Percentiles rank a stretch among this genome's conserved stretches.
Conservation (phyloP, 2,329 filamentous ascomycete genomes). For the Keithomyces neogunnii region DNA sequence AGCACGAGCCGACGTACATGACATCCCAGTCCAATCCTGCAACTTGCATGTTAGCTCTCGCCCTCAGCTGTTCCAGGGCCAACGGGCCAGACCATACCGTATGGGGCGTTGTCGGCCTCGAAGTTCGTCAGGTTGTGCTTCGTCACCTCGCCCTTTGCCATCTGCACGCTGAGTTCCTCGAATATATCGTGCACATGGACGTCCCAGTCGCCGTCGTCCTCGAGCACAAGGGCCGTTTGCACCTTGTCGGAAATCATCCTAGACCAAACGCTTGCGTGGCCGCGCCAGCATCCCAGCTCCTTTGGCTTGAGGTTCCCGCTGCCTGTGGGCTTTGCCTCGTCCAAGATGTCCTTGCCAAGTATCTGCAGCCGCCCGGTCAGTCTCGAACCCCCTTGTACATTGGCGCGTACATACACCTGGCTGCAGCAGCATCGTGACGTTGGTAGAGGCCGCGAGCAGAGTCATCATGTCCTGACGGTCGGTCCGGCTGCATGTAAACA, state of each 20-base stretch:
- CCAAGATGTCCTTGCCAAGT: neutral
- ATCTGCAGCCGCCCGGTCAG: neutral
- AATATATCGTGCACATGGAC: conserved; percentile 1
- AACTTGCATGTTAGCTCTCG: neutral
- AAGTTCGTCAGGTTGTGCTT: neutral
- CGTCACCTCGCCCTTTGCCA: neutral
- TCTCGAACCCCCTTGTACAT: neutral
- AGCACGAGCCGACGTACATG: conserved; percentile 1
- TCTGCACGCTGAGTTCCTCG: neutral
- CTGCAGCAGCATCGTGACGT: neutral
- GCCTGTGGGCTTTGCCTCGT: neutral
- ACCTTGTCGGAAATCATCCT: conserved; percentile 1
- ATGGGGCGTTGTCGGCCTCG: neutral
- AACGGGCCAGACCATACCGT: neutral
- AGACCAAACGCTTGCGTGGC: conserved; percentile 1
- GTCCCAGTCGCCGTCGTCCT: conserved; percentile 4
- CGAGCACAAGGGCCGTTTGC: conserved; percentile 2
- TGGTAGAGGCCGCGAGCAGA: neutral
- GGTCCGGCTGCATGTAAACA: neutral
- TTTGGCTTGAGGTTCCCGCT: neutral
- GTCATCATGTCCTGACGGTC: conserved; percentile 4
- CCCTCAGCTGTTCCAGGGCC: neutral
- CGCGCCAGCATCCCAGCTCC: conserved; percentile 2
- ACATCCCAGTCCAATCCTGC: conserved; percentile 2
- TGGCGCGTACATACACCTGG: neutral